Conservation (phyloP, 495 filamentous ascomycete genomes). For the Hyaloscypha bicolor region DNA sequence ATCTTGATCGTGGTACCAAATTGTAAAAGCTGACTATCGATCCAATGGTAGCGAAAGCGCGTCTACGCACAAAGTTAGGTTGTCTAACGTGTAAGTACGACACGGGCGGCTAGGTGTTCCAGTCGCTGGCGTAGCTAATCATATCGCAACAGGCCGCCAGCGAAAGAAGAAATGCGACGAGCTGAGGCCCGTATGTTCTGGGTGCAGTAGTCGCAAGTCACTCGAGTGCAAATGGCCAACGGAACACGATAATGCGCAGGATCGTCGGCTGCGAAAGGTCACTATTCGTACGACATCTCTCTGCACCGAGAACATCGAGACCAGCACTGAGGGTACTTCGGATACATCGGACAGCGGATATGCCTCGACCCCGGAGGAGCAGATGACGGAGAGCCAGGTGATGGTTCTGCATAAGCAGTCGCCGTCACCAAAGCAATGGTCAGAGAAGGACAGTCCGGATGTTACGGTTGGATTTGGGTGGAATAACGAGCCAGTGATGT, state of each 20-base stretch:
- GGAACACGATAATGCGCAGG: constrained; percentile 1
- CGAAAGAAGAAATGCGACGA: constrained; percentile 11
- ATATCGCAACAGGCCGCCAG: neutral
- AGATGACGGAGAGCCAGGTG: neutral
- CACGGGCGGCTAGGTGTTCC: neutral
- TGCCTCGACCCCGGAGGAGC: neutral
- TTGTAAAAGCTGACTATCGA: neutral
- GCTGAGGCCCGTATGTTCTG: constrained; percentile 1
- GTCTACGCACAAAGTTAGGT: constrained; percentile 3
- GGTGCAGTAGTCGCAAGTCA: neutral
- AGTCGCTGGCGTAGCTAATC: neutral
- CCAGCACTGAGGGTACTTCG: neutral
- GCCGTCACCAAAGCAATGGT: neutral
- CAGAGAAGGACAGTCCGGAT: neutral
- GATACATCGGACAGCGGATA: neutral
- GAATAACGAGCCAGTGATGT: neutral
- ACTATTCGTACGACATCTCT: neutral
- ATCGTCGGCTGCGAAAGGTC: neutral
- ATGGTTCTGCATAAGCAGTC: neutral
- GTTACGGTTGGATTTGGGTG: neutral
- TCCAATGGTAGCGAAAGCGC: constrained; percentile 2
- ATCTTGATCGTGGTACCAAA: neutral
- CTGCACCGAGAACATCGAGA: neutral
- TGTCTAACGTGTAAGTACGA: constrained; percentile 9
- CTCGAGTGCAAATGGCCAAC: constrained; percentile 9